phyloP scores from a whole-genome alignment of 805 yeast genomes.

The Lipomyces orientalis region DNA sequence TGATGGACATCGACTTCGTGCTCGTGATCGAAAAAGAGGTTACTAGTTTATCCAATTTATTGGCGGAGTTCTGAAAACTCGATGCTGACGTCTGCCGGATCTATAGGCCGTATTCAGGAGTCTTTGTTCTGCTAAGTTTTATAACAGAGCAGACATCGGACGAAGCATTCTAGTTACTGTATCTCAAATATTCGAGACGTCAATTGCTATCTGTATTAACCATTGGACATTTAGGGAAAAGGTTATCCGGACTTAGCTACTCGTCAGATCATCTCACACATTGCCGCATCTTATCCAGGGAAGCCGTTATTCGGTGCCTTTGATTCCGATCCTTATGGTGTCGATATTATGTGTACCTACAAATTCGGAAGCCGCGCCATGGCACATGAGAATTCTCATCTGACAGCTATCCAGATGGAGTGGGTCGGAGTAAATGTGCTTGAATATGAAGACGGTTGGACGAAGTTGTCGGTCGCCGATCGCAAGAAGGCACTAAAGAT shows the following conservation, averaged over 20 bases:
- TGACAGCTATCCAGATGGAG: slow-evolving; percentile 29
- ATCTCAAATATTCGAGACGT: not conserved
- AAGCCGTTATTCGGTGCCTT: slow-evolving; percentile 56
- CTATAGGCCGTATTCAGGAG: slow-evolving; percentile 31
- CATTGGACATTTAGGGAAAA: slow-evolving; percentile 50
- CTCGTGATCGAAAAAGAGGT: slow-evolving; percentile 58
- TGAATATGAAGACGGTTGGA: slow-evolving; percentile 48
- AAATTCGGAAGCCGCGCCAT: slow-evolving; percentile 38
- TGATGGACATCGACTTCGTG: slow-evolving; percentile 44
- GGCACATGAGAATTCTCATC: slow-evolving; percentile 27
- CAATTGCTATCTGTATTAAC: not conserved
- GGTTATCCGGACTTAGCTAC: slow-evolving; percentile 71
- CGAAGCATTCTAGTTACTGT: slow-evolving; percentile 52
- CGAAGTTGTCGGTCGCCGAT: slow-evolving; percentile 44
- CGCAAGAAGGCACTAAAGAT: slow-evolving; percentile 44
- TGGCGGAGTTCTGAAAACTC: not conserved
- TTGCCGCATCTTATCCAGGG: slow-evolving; percentile 43
- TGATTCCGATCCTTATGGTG: slow-evolving; percentile 71
- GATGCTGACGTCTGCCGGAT: not conserved
- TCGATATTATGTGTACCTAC: slow-evolving; percentile 55
- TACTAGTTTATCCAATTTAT: slow-evolving; percentile 33
- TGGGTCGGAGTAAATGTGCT: slow-evolving; percentile 53
- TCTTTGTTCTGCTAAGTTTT: slow-evolving; percentile 18
- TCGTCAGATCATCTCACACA: slow-evolving; percentile 48
- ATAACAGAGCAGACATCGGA: slow-evolving; percentile 23